Evolutionary conservation across 148 eudicot genomes (phyloP), one percentile per base, ranked within the genome.

Genomic region (Euryodendron excelsum): DNA sequence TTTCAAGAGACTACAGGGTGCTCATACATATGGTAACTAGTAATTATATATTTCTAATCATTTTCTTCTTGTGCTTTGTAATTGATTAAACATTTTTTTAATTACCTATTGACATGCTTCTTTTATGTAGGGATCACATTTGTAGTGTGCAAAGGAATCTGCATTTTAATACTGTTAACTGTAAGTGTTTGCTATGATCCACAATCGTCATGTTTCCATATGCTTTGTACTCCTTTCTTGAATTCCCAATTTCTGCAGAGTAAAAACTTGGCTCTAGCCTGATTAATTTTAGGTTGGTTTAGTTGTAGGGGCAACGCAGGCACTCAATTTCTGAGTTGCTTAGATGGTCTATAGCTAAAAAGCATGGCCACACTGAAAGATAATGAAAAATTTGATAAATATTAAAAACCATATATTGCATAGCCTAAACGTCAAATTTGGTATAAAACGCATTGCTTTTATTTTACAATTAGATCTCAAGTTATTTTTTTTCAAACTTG

Each of bases 1-100:
- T 96, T 96, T 84, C 97, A 92, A 81, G 99, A 96, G 82, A 82
- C 79, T 61, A 85, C 97, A 53, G 98, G 98, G 60, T 93, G 98
- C 89, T 90, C 95, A 73, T 90, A 90, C 83, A 89, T 93, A 83
- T 96, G 99, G 99, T 90, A 87, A 79, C 47, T 68, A 44, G 39
- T 52, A 37, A 39, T 52, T 58, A 1, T 11, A 21, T 55, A 2
- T 55, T 33, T 41, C 8, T 28, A 10, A 37, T 39, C 30, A 52
- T 63, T 45, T 72, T 20, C 34, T 69, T 75, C 28, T 30, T 25
- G 56, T 82, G 50, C 58, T 74, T 31, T 23, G 25, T 79, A 10
- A 27, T 39, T 66, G 68, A 76, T 14, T 41, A 14, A 77, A 37
- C 7, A 1, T 8, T 28, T 37, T 75, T 36, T 72, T 33, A 61